These are phyloP conservation scores for Aspergillus leporis DNA, from an alignment of 495 filamentous ascomycete species.

Conservation along the genomic window DNA sequence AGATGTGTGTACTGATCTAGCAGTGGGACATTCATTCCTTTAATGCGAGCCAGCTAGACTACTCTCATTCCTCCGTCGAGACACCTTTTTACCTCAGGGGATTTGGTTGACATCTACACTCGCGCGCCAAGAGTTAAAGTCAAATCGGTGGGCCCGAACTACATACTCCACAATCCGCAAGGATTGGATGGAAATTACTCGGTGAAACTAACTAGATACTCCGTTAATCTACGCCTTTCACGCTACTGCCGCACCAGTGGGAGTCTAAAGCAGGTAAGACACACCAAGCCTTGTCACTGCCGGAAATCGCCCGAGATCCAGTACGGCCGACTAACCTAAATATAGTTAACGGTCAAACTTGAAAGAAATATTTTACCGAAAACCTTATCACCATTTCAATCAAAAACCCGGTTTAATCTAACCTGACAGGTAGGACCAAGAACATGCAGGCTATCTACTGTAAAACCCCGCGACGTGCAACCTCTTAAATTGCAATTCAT, in stretches of 20 bases:
- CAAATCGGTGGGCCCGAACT: conserved; percentile 4
- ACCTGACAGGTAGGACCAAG: too few relatives aligned
- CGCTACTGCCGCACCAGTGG: conserved; percentile 13
- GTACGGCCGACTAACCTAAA: neutral
- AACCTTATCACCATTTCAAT: too few relatives aligned
- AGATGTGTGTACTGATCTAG: neutral
- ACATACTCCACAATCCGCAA: neutral
- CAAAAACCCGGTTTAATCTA: too few relatives aligned
- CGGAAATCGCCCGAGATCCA: neutral
- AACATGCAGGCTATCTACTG: too few relatives aligned
- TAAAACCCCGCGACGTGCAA: too few relatives aligned
- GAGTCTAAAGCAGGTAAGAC: conserved; percentile 4
- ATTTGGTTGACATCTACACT: conserved; percentile 1
- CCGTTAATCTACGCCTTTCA: conserved; percentile 12
- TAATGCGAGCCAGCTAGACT: too few relatives aligned
- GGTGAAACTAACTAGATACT: conserved; percentile 1
- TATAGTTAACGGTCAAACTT: too few relatives aligned
- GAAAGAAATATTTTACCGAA: too few relatives aligned
- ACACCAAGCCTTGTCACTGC: neutral
- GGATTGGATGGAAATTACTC: neutral
- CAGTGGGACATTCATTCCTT: neutral
- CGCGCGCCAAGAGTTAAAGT: neutral
- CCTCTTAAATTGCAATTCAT: too few relatives aligned
- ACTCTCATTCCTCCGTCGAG: too few relatives aligned
- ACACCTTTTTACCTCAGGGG: too few relatives aligned